Evolutionary conservation across 2,329 filamentous ascomycete species (phyloP), one percentile per base, ranked within the genome.

Genomic region (Lachnellula willkommii): DNA sequence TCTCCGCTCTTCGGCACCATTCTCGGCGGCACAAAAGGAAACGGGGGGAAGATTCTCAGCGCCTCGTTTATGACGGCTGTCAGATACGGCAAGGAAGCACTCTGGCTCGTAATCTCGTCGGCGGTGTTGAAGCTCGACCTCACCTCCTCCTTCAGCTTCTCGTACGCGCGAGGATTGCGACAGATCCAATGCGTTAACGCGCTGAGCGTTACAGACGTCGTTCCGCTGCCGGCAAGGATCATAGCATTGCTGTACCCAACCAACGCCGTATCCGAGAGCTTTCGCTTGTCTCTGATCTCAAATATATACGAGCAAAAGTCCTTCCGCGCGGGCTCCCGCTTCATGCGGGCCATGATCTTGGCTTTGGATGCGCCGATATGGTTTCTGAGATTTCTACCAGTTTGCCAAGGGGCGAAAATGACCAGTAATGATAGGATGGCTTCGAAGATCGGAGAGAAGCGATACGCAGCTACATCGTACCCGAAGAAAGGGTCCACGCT

Each of bases 11-110:
- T 8, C 12, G 77, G 53, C 45, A 35, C 17, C 15, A 49, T 15
- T 28, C 56, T 42, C 7, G 56, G 52, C n/a, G 55, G 42, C 11
- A 20, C 49, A 22, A 15, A 14, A 35, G 47, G 24, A 24, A 28
- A 37, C 15, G 53, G 57, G 8, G 54, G 54, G 28, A 35, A 56
- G 17, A 53, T 42, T 6, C 54, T 37, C 20, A 59, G 35, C 11
- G 40, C 20, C 32, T 59, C 54, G 8, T 50, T 70, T 37, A 77
- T 68, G 53, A 72, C 74, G 6, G 73, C 73, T 6, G 65, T 64
- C 5, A 77, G 69, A 43, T 58, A 58, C 6, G 47, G 47, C 20
- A 58, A 37, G n/a, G 40, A 43, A 5, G 49, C 42, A n/a, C 20
- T 47, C n/a, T 42, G 20, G 1, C 28, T 26, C 11, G 20, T 28